Percentiles rank a stretch among this genome's conserved stretches.
phyloP scores from a whole-genome alignment of 2,329 filamentous ascomycete species.

The Xylariaceae sp. region DNA sequence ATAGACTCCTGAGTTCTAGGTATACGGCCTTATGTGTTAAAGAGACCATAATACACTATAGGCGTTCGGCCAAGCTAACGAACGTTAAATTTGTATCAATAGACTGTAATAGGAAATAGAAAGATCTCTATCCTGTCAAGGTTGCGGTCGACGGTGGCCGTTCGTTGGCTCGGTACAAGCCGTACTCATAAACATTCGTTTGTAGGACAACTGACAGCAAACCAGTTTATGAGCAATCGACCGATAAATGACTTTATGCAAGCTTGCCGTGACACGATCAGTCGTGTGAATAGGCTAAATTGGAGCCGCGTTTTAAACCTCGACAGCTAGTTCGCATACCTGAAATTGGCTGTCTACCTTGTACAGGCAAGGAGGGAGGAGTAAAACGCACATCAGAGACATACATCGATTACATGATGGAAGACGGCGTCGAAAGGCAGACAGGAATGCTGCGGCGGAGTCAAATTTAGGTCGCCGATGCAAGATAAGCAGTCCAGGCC shows the following conservation, averaged over 20 bases:
- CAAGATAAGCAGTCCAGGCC: constrained; percentile 27
- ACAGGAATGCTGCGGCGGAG: constrained; percentile 13
- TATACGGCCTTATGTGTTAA: not conserved
- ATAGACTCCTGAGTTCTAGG: not conserved
- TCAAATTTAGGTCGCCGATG: constrained; percentile 4
- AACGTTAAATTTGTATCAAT: too few relatives aligned
- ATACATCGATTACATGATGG: not conserved
- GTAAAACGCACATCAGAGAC: not conserved
- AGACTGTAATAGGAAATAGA: too few relatives aligned
- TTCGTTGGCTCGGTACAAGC: constrained; percentile 2
- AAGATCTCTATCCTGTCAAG: not conserved
- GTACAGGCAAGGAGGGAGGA: not conserved
- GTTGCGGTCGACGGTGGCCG: not conserved
- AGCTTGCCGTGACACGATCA: constrained; percentile 15
- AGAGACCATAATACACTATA: not conserved
- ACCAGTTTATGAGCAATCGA: constrained; percentile 4
- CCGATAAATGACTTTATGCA: constrained; percentile 20
- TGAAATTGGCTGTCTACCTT: not conserved
- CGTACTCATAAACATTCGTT: not conserved
- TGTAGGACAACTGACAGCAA: constrained; percentile 2
- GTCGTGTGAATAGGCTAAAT: constrained; percentile 30
- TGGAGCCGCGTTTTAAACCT: constrained; percentile 18
- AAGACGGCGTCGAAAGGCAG: not conserved
- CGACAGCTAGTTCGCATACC: constrained; percentile 1
- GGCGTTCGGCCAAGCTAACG: not conserved